phyloP scores from a whole-genome alignment of 257 asterid genomes.

The Lycium barbarum region DNA sequence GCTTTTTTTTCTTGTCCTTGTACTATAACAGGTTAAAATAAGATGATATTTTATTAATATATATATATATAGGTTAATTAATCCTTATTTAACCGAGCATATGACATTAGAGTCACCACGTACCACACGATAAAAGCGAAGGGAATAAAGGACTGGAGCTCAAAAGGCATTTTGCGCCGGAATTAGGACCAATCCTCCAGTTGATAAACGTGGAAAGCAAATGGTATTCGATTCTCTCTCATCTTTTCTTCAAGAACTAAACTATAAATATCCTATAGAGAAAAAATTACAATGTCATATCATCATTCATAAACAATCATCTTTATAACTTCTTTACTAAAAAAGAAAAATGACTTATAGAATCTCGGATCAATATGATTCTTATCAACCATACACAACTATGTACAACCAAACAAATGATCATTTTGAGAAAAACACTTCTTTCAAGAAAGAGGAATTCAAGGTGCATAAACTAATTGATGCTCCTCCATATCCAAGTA shows the following conservation, averaged over 20 bases:
- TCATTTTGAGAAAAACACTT: background rate
- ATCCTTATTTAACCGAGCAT: background rate
- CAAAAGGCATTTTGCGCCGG: slow-evolving; percentile 9
- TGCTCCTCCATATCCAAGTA: slow-evolving; percentile 27
- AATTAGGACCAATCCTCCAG: background rate
- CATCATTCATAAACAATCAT: slow-evolving; percentile 5
- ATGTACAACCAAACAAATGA: background rate
- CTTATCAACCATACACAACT: background rate
- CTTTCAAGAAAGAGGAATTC: background rate
- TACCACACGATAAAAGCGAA: slow-evolving; percentile 6
- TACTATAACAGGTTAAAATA: background rate
- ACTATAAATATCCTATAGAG: slow-evolving; percentile 5
- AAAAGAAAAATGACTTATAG: background rate
- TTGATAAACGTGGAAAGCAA: background rate
- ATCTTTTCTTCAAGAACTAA: background rate
- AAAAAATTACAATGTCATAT: background rate
- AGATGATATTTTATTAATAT: background rate
- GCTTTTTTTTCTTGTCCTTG: no score
- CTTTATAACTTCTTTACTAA: background rate
- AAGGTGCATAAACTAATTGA: slow-evolving; percentile 17
- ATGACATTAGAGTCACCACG: background rate
- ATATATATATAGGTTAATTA: background rate
- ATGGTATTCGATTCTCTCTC: slow-evolving; percentile 16
- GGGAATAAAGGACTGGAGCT: slow-evolving; percentile 14
- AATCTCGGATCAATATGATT: background rate